A percentile compares a stretch with the other conserved stretches of the same genome.
Conservation (phyloP, 129 eudicot species). For the Tagetes patula region DNA sequence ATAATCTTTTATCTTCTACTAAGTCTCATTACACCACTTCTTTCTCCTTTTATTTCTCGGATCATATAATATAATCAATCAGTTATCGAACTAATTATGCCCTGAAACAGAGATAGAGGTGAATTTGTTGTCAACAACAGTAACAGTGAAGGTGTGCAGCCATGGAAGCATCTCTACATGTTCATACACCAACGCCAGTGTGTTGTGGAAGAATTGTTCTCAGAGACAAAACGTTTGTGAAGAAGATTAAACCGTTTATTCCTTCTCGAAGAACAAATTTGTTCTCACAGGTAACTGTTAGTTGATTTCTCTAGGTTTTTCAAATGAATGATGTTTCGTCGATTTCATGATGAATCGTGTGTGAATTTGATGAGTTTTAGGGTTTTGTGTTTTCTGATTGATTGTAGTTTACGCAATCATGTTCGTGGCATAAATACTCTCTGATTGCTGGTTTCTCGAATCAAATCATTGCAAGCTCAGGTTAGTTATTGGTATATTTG, state of each 20-base stretch:
- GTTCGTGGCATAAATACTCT: constrained; percentile 41
- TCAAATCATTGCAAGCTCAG: constrained; percentile 69
- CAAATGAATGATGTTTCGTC: background rate
- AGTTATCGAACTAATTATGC: constrained; percentile 8
- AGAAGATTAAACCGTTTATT: constrained; percentile 56
- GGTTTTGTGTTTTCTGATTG: constrained; percentile 20
- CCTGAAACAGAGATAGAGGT: constrained; percentile 20
- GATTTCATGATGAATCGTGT: constrained; percentile 17
- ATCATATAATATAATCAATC: background rate
- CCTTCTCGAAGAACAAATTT: constrained; percentile 43
- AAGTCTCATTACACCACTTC: constrained; percentile 16
- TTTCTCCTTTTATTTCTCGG: constrained; percentile 11
- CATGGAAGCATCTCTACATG: constrained; percentile 64
- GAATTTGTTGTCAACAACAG: constrained; percentile 3
- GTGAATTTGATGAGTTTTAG: constrained; percentile 23
- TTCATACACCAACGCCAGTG: constrained; percentile 48
- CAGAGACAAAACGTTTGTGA: constrained; percentile 37
- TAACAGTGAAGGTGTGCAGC: constrained; percentile 25
- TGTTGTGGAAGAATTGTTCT: constrained; percentile 37
- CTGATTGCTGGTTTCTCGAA: constrained; percentile 45
- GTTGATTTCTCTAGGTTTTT: background rate
- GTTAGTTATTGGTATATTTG: constrained; percentile 39
- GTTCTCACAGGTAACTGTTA: constrained; percentile 46
- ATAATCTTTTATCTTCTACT: constrained; percentile 5
- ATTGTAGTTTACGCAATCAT: constrained; percentile 50